Evolutionary conservation across 768 basidiomycete genomes (phyloP), one percentile per base, ranked within the genome.

Genomic region (Boletus subparvulus): DNA sequence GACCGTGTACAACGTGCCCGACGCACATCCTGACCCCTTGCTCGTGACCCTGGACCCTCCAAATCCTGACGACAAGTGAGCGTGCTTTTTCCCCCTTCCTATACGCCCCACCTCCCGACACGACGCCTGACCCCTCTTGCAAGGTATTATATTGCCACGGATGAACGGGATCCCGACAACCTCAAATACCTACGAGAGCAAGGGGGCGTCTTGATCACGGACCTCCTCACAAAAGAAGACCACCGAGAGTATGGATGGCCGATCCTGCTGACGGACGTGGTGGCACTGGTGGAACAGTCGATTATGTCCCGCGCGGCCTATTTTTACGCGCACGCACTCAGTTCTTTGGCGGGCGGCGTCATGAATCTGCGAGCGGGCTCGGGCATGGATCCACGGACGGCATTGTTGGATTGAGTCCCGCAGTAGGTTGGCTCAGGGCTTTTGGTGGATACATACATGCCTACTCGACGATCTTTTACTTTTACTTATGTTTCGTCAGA

Each of bases 221-320:
- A 81, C 58, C 64, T 80, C 7, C 62, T 80, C 45, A 78, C 77
- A 2, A 59, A 65, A n/a, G 74, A 77, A 24, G 79, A 80, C 52
- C 67, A 70, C 2, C 68, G 69, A 9, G 61, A 58, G 30, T 69
- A 73, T 32, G 77, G 77, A 7, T 80, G 79, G 79, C 63, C 72
- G 17, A 58, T 80, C 47, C 56, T 80, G 53, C 19, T 80, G 56
- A 76, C 75, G 37, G 79, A 79, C 52, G 70, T 80, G 30, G 59
- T 75, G 24, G 76, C 73, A 13, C 59, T 79, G 33, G 68, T 79
- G 36, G 78, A 79, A 54, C 79, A 80, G 62, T 65, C 71, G 24
- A 50, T 73, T 50, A 61, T 79, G 56, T 59, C 72, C 0, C 70
- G 65, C 21, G 64, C 72, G 11, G 70, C 67, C 0, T 80, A 70